Evolutionary conservation across 305 asterid species (phyloP), one percentile per base, ranked within the genome.

Genomic region (Fraxinus platypoda): DNA sequence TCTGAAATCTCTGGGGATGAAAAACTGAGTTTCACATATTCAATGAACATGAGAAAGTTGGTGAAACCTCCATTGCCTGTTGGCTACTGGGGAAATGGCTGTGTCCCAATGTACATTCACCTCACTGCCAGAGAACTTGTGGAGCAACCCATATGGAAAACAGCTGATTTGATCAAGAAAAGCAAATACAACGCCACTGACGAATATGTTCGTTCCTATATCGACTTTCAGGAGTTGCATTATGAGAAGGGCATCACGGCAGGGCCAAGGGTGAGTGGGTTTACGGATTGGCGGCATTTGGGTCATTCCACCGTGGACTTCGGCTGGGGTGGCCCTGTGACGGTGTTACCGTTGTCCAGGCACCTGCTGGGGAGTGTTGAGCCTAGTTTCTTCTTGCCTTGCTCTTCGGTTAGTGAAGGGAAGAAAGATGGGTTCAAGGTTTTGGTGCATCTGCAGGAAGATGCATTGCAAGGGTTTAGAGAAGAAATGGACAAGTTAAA

Each of bases 201-300:
- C 52, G 91, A 90, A 74, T 94, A 94, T 59, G 93, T 93, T 15
- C 83, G 84, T 2, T 93, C 95, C 0, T 90, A 82, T 15, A 81
- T 94, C 35, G 95, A 93, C 78, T 94, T 93, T 33, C 98, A 94
- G 78, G 95, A 93, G 86, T 19, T 92, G 57, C 91, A 94, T 85
- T 92, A 90, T 80, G 62, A 35, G 21, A 81, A 90, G 77, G 97
- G 98, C 76, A 91, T 93, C 70, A 91, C 82, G 6, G 90, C 91
- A 1, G 97, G 98, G 34, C 76, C 85, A 76, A 88, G 91, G 15
- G 93, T 93, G 82, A 92, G 92, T 46, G 97, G 94, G 2, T 94
- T 94, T 82, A 93, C 98, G 2, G 98, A 94, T 80, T 94, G 98
- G 98, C 87, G 97, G 41, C 98, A 94, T 83, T 85, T 93, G 84